These are phyloP conservation scores for Sindora glabra DNA, from an alignment of 306 rosid genomes.

Conservation along the genomic window DNA sequence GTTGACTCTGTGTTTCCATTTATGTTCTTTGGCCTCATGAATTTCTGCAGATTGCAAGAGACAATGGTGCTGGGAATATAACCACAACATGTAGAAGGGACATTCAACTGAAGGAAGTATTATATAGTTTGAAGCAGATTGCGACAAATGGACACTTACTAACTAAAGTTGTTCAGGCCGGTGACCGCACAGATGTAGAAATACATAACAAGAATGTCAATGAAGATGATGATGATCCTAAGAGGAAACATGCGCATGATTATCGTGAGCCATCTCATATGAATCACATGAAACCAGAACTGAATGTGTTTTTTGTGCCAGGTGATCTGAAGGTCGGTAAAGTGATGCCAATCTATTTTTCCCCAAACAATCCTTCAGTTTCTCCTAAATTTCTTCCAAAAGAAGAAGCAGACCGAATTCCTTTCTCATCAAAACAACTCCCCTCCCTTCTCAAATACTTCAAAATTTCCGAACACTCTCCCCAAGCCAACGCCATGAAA, in stretches of 20 bases:
- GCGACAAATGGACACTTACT: conserved; percentile 10
- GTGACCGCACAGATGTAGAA: background rate
- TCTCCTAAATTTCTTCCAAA: conserved; percentile 47
- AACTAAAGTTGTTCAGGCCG: conserved; percentile 4
- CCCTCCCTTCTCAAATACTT: conserved; percentile 42
- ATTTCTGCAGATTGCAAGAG: conserved; percentile 25
- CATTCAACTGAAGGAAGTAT: too few relatives aligned
- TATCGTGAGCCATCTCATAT: conserved; percentile 13
- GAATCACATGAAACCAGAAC: conserved; percentile 37
- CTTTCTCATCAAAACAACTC: conserved; percentile 45
- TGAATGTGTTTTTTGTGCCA: conserved; percentile 53
- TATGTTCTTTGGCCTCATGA: background rate
- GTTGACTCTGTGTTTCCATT: background rate
- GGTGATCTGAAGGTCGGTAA: conserved; percentile 45
- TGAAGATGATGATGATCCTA: too few relatives aligned
- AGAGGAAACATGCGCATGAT: conserved; percentile 8
- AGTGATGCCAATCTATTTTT: conserved; percentile 47
- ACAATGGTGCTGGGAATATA: conserved; percentile 30
- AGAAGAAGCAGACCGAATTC: conserved; percentile 58
- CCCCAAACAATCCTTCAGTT: conserved; percentile 27
- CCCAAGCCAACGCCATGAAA: conserved; percentile 57
- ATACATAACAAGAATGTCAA: too few relatives aligned
- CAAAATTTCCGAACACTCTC: conserved; percentile 39
- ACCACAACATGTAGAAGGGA: conserved; percentile 3
- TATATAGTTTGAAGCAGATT: conserved; percentile 15